Percentiles rank a stretch among this genome's conserved stretches.
phyloP scores from a whole-genome alignment of 1,139 yeast genomes.

The Debaryomyces coudertii region DNA sequence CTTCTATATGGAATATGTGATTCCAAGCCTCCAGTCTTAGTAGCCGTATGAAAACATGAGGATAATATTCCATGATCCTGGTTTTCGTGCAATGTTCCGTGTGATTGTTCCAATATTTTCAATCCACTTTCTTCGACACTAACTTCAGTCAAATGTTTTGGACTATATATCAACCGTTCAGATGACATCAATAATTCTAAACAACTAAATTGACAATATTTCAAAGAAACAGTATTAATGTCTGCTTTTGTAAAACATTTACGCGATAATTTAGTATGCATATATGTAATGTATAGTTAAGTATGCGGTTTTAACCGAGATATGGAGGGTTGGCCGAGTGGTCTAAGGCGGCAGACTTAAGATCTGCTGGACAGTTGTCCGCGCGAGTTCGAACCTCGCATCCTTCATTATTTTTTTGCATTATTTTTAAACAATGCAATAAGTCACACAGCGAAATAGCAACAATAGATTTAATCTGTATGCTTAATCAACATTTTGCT shows the following conservation, averaged over 20 bases:
- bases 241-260: background rate
- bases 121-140: slow-evolving; percentile 10
- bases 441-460: slow-evolving; percentile 7
- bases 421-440: background rate
- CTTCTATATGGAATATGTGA: slow-evolving; percentile 25
- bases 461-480: background rate
- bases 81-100: background rate
- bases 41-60: slow-evolving; percentile 5
- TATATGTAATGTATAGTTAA: background rate
- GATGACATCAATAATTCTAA: slow-evolving; percentile 9
- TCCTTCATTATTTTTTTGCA: slow-evolving; percentile 58
- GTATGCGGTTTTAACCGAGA: background rate
- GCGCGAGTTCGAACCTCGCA: slow-evolving; percentile 90
- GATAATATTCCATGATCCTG: slow-evolving; percentile 4
- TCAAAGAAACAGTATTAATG: background rate
- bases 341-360: slow-evolving; percentile 55
- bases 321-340: slow-evolving; percentile 57
- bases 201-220: background rate
- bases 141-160: slow-evolving; percentile 4
- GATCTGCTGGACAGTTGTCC: slow-evolving; percentile 55
- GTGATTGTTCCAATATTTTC: slow-evolving; percentile 9
- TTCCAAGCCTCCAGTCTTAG: background rate
- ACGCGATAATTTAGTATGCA: background rate
- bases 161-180: slow-evolving; percentile 9
- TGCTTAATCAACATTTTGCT: background rate